Evolutionary conservation across 306 rosid species (phyloP).

Genomic region (Rubus idaeus): DNA sequence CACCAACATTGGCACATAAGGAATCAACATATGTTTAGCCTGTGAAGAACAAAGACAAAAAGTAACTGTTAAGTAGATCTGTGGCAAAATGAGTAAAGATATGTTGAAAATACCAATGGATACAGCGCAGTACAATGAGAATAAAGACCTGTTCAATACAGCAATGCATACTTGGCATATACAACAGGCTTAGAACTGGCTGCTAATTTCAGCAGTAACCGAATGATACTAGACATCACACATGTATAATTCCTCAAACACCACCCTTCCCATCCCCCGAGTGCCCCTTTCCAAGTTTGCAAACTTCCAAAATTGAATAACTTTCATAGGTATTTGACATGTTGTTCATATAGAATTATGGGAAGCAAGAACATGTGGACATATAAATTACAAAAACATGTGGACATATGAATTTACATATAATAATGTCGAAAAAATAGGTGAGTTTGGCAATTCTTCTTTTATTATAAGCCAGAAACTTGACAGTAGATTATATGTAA

Average conservation of each 20-base stretch:
- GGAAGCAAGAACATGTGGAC: constrained; percentile 7
- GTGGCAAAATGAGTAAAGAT: not conserved
- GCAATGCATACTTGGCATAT: constrained; percentile 2
- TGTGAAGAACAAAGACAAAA: constrained; percentile 40
- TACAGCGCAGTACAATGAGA: not conserved
- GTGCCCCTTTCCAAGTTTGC: not conserved
- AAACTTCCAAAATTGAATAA: not conserved
- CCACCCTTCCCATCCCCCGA: not conserved
- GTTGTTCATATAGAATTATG: constrained; percentile 1
- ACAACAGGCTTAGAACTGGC: not conserved
- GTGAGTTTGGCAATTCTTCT: not conserved
- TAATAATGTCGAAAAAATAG: not conserved
- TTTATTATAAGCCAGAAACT: not conserved
- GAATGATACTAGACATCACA: constrained; percentile 2
- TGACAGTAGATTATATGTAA: not conserved
- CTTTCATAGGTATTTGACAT: not conserved
- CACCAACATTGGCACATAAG: constrained; percentile 82
- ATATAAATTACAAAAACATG: no score
- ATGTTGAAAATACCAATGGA: constrained; percentile 4
- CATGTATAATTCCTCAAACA: not conserved
- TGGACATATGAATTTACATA: no score
- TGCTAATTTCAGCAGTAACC: not conserved
- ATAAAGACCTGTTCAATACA: not conserved
- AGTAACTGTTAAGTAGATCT: constrained; percentile 24
- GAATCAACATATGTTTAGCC: constrained; percentile 76